Conservation (phyloP, 1,284 basidiomycete genomes). For the Cryptococcus maquisensis region DNA sequence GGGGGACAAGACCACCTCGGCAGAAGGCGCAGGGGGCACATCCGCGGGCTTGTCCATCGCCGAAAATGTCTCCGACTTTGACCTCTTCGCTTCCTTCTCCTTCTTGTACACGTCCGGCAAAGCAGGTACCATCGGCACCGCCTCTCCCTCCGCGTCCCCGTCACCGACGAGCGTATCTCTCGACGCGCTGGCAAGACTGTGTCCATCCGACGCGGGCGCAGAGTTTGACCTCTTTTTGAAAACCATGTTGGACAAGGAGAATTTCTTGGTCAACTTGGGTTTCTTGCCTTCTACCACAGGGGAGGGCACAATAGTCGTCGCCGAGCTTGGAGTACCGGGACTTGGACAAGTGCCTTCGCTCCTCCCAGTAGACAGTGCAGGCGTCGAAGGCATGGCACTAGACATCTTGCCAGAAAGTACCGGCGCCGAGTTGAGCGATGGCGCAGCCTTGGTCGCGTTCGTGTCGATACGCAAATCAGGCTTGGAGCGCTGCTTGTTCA, state of each 20-base stretch:
- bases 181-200: neutral
- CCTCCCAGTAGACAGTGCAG: constrained; percentile 7
- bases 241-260: constrained; percentile 33
- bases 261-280: constrained; percentile 22
- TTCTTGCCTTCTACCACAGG: neutral
- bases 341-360: constrained; percentile 3
- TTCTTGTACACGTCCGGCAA: constrained; percentile 24
- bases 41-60: neutral
- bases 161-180: neutral
- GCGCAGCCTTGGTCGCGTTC: constrained; percentile 8
- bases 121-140: constrained; percentile 23
- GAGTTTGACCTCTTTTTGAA: constrained; percentile 22
- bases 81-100: constrained; percentile 7
- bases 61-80: constrained; percentile 4
- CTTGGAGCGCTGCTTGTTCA: constrained; percentile 22
- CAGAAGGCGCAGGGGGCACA: neutral
- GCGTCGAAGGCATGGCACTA: constrained; percentile 6
- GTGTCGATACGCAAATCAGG: constrained; percentile 26
- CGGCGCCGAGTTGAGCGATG: neutral
- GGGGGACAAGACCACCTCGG: neutral
- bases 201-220: neutral
- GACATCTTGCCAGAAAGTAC: neutral
- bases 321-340: constrained; percentile 2
- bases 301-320: neutral
- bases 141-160: neutral